phyloP scores from a whole-genome alignment of 108 stramenopile genomes.

The Nitzschia sp. region DNA sequence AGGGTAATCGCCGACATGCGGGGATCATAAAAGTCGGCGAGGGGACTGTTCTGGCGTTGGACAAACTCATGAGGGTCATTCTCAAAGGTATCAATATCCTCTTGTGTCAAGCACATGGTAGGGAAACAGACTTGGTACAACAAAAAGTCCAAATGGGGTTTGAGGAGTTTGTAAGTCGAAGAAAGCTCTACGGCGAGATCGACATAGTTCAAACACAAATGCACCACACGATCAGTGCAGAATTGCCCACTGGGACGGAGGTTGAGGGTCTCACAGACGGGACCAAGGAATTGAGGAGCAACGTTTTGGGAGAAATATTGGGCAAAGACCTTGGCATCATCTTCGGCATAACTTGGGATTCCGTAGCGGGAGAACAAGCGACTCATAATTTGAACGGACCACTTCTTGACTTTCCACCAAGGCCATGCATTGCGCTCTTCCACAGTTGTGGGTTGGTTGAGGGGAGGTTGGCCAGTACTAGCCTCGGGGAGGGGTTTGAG shows the following conservation, averaged over 20 bases:
- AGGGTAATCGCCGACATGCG: conserved; percentile 91
- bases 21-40: conserved; percentile 95
- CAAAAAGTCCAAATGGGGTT: conserved; percentile 97
- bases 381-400: conserved; percentile 92
- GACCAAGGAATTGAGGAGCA: conserved; percentile 82
- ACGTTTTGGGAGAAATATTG: conserved; percentile 83
- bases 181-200: conserved; percentile 89
- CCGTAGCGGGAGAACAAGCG: conserved; percentile 94
- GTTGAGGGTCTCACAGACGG: conserved; percentile 89
- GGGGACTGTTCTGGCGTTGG: conserved; percentile 88
- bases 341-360: conserved; percentile 88
- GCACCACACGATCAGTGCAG: conserved; percentile 93
- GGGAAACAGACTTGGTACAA: conserved; percentile 96
- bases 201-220: conserved; percentile 91
- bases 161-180: conserved; percentile 93
- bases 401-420: conserved; percentile 99
- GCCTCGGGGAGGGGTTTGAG: conserved; percentile 81
- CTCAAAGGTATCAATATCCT: conserved; percentile 91
- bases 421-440: conserved; percentile 93
- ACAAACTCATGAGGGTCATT: conserved; percentile 96
- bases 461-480: conserved; percentile 58
- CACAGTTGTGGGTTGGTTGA: conserved; percentile 69
- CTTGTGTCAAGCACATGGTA: conserved; percentile 83
- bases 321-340: conserved; percentile 87
- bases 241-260: conserved; percentile 85